Percentiles rank a stretch among this genome's conserved stretches.
Evolutionary conservation across 345 rosid genomes (phyloP).

Genomic region (Aquilaria sinensis): DNA sequence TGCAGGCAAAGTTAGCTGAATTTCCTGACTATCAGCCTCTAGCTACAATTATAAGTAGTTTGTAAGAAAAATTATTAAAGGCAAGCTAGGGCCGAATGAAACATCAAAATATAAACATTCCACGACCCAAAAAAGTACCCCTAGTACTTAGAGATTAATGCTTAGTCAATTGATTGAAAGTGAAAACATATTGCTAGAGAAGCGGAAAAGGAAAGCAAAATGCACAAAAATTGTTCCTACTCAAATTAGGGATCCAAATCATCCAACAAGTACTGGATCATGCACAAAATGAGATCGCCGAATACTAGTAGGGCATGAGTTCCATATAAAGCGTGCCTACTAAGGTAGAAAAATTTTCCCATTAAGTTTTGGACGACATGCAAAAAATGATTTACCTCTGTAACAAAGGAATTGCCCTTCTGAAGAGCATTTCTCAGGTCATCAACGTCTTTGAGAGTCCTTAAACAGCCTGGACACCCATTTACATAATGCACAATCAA

Average conservation of each 20-base stretch:
- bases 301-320: background rate
- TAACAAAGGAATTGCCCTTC: constrained; percentile 42
- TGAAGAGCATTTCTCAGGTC: constrained; percentile 43
- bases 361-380: background rate
- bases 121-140: too few relatives aligned
- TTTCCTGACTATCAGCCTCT: constrained; percentile 41
- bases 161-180: background rate
- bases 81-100: background rate
- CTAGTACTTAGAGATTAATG: too few relatives aligned
- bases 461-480: constrained; percentile 76
- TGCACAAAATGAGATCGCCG: background rate
- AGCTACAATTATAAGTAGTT: constrained; percentile 40
- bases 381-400: constrained; percentile 45
- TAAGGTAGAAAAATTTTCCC: background rate
- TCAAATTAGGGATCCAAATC: too few relatives aligned
- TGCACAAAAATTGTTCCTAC: too few relatives aligned
- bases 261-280: background rate
- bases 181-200: background rate
- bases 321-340: background rate
- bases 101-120: too few relatives aligned
- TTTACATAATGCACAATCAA: constrained; percentile 45
- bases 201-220: background rate
- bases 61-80: constrained; percentile 1
- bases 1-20: constrained; percentile 51
- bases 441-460: constrained; percentile 47